phyloP scores from a whole-genome alignment of 768 basidiomycete species.

The Auricularia cornea region DNA sequence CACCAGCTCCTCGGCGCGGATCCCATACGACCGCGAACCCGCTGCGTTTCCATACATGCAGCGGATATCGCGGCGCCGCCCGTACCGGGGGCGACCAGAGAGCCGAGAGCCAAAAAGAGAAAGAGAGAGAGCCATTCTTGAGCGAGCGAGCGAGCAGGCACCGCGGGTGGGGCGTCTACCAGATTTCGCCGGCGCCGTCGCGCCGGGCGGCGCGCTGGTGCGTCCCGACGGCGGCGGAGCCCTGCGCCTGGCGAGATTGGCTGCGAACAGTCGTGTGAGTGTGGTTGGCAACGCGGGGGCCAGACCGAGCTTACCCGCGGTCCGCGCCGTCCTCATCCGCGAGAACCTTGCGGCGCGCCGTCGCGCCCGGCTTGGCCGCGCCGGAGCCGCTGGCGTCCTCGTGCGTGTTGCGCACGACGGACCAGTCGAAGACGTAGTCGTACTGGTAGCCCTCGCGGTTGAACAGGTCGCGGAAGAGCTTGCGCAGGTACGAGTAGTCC shows the following conservation, averaged over 20 bases:
- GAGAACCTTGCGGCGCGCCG: conserved; percentile 63
- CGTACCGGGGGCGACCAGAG: not conserved
- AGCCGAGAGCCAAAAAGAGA: not conserved
- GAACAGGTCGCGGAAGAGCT: conserved; percentile 97
- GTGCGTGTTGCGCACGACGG: conserved; percentile 67
- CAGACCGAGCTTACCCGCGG: conserved; percentile 55
- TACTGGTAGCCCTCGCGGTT: conserved; percentile 98
- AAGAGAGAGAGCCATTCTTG: not conserved
- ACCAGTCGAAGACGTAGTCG: conserved; percentile 99
- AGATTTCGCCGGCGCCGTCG: conserved; percentile 43
- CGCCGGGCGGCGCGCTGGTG: conserved; percentile 38
- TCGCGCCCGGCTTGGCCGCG: conserved; percentile 53
- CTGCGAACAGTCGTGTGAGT: conserved; percentile 55
- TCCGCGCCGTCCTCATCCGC: conserved; percentile 79
- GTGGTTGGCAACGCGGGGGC: not conserved
- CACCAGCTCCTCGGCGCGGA: not conserved
- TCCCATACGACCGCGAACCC: not conserved
- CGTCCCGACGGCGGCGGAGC: conserved; percentile 23
- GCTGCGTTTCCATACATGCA: not conserved
- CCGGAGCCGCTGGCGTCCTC: conserved; percentile 46
- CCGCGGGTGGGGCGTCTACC: conserved; percentile 26
- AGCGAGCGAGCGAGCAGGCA: not conserved
- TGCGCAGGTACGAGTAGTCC: conserved; percentile 98
- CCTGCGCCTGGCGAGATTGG: conserved; percentile 78
- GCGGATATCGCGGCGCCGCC: not conserved